Evolutionary conservation across 2,329 filamentous ascomycete genomes (phyloP).

Genomic region (Alternaria infectoria): DNA sequence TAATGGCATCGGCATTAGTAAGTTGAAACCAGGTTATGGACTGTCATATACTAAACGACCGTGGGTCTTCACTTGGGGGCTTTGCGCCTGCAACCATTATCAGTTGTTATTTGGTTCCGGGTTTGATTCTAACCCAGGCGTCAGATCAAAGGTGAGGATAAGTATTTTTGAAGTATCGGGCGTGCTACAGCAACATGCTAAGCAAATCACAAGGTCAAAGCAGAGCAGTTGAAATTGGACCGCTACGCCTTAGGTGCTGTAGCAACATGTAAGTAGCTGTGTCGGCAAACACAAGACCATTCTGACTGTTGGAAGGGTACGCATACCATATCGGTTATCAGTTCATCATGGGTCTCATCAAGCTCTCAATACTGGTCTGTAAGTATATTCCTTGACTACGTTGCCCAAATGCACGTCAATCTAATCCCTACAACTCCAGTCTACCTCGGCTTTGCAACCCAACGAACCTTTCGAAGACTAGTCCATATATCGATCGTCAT

Average conservation of each 20-base stretch:
- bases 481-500: constrained; percentile 21
- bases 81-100: constrained; percentile 36
- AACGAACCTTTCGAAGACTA: constrained; percentile 25
- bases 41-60: not conserved
- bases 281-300: not conserved
- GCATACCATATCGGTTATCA: constrained; percentile 36
- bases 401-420: not conserved
- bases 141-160: not conserved
- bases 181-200: not conserved
- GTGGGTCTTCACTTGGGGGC: constrained; percentile 35
- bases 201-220: not conserved
- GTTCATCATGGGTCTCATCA: constrained; percentile 29
- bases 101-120: constrained; percentile 35
- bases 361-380: constrained; percentile 32
- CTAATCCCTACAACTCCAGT: not conserved
- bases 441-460: constrained; percentile 33
- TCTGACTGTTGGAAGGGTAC: constrained; percentile 15
- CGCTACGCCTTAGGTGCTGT: constrained; percentile 12
- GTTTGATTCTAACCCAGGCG: not conserved
- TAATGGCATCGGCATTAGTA: constrained; percentile 31
- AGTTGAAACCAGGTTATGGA: not conserved
- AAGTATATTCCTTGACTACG: not conserved
- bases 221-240: not conserved
- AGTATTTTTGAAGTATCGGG: not conserved
- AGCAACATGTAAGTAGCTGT: constrained; percentile 15